Conservation (phyloP, 768 basidiomycete species). For the Roridomyces roridus region DNA sequence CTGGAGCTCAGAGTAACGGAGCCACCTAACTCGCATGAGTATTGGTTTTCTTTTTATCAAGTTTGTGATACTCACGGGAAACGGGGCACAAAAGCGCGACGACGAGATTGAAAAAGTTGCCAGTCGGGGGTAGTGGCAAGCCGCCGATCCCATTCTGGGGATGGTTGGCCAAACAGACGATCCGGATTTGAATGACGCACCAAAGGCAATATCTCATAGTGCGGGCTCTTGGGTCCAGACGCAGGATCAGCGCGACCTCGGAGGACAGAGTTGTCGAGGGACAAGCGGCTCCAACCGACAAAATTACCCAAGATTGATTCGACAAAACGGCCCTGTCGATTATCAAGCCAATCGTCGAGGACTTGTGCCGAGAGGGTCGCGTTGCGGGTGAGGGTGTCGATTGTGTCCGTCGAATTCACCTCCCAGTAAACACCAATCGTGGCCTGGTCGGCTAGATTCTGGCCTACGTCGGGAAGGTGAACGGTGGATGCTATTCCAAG, state of each 20-base stretch:
- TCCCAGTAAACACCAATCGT: background rate
- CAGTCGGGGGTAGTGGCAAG: background rate
- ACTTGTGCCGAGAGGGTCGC: background rate
- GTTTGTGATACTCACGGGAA: background rate
- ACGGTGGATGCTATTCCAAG: background rate
- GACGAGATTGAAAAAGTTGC: background rate
- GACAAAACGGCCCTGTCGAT: background rate
- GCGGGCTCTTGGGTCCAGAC: conserved; percentile 3
- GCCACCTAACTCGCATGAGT: too few species aligned
- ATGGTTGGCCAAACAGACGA: too few species aligned
- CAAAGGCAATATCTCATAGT: conserved; percentile 11
- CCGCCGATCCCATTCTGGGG: background rate
- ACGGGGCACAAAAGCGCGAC: too few species aligned
- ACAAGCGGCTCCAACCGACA: conserved; percentile 4
- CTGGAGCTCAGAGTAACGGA: background rate
- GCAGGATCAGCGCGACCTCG: background rate
- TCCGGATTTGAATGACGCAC: too few species aligned
- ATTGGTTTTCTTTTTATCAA: too few species aligned
- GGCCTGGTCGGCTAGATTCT: conserved; percentile 4
- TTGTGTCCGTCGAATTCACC: conserved; percentile 10
- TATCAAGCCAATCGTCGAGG: background rate
- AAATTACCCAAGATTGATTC: background rate
- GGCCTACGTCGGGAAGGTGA: conserved; percentile 6
- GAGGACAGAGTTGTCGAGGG: background rate
- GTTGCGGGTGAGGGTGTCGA: conserved; percentile 3